These are phyloP conservation scores for Fraxinus latifolia DNA, from an alignment of 305 asterid species.

Conservation along the genomic window DNA sequence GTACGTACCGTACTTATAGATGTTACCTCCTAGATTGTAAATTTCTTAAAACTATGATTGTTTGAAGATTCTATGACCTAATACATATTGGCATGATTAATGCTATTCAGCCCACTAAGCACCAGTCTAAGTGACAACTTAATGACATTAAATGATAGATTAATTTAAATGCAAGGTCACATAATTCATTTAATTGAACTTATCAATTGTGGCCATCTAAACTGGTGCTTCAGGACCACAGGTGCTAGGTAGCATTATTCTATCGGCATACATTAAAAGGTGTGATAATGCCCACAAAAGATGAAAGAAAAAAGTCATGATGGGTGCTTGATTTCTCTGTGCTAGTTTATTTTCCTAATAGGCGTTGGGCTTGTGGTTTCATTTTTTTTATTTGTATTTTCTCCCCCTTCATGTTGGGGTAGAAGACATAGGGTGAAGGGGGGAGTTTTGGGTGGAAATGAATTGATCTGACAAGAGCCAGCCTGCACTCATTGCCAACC, in stretches of 20 bases:
- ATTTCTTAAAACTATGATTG: neutral
- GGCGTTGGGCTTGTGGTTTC: neutral
- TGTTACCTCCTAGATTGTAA: neutral
- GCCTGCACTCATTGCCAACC: neutral
- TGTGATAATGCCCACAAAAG: neutral
- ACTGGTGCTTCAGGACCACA: neutral
- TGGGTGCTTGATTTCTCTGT: neutral
- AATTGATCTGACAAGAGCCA: neutral
- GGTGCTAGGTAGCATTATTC: neutral
- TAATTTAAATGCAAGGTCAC: neutral
- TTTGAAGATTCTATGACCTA: neutral
- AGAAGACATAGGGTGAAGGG: neutral
- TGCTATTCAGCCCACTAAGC: neutral
- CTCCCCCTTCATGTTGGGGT: neutral
- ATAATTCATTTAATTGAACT: neutral
- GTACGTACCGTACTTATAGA: constrained; percentile 26
- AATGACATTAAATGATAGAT: neutral
- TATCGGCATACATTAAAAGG: neutral
- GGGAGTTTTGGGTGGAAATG: neutral
- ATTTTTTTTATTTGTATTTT: neutral
- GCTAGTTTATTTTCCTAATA: neutral
- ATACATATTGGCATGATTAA: neutral
- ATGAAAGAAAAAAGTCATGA: neutral
- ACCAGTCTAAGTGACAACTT: neutral
- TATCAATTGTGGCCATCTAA: neutral